Percentiles rank a stretch among this genome's conserved stretches.
These are phyloP conservation scores for Boletellus ananas DNA, from an alignment of 768 basidiomycete genomes.

Conservation along the genomic window DNA sequence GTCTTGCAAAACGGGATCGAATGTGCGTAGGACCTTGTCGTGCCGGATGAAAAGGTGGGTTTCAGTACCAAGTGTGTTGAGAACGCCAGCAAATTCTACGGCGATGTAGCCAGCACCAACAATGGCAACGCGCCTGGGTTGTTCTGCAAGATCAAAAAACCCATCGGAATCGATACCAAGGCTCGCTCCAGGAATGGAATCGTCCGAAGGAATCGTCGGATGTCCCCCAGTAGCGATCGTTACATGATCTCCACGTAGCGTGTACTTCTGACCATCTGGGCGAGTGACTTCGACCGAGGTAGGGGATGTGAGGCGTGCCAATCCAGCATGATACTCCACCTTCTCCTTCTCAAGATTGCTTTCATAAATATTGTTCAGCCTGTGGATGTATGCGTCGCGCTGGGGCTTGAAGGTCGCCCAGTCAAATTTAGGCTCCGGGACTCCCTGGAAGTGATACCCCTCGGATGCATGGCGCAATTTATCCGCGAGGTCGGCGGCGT, in stretches of 20 bases:
- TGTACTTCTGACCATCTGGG: slow-evolving; percentile 66
- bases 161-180: slow-evolving; percentile 93
- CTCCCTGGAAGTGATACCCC: slow-evolving; percentile 69
- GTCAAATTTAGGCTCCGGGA: slow-evolving; percentile 63
- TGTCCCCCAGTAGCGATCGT: slow-evolving; percentile 83
- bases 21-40: slow-evolving; percentile 87
- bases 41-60: slow-evolving; percentile 90
- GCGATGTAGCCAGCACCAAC: slow-evolving; percentile 98
- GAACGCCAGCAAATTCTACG: slow-evolving; percentile 92
- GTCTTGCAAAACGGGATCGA: slow-evolving; percentile 85
- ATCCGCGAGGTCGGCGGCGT: slow-evolving; percentile 86
- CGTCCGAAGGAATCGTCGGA: slow-evolving; percentile 75
- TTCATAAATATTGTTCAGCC: slow-evolving; percentile 89
- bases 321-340: slow-evolving; percentile 83
- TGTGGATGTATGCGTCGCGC: slow-evolving; percentile 91
- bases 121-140: slow-evolving; percentile 90
- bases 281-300: slow-evolving; percentile 70
- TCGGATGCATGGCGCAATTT: slow-evolving; percentile 70
- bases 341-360: slow-evolving; percentile 82
- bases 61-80: slow-evolving; percentile 87
- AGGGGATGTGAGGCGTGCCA: slow-evolving; percentile 65
- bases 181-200: slow-evolving; percentile 82
- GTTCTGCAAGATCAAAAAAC: slow-evolving; percentile 88
- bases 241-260: slow-evolving; percentile 71
- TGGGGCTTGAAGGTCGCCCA: slow-evolving; percentile 92